Conservation (phyloP, 352 stramenopile species). For the Phytophthora colocasiae region DNA sequence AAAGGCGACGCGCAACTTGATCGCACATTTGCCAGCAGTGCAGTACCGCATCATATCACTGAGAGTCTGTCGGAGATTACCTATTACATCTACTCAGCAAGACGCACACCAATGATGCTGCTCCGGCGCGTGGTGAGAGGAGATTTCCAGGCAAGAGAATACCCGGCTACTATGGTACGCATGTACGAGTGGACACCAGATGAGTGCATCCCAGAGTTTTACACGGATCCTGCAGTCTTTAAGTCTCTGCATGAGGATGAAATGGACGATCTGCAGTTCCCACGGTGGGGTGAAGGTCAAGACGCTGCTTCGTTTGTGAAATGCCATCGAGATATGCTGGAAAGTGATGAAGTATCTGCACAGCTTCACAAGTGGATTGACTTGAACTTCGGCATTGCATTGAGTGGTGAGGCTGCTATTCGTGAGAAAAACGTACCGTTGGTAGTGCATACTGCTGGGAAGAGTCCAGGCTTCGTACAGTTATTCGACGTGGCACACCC, state of each 20-base stretch:
- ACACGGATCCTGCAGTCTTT: constrained; percentile 88
- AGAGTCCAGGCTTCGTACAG: constrained; percentile 83
- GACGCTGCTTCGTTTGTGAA: constrained; percentile 74
- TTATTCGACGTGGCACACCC: constrained; percentile 64
- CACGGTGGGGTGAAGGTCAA: constrained; percentile 67
- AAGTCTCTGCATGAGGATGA: constrained; percentile 72
- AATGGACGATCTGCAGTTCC: constrained; percentile 80
- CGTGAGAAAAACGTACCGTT: constrained; percentile 93
- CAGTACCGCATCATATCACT: constrained; percentile 93
- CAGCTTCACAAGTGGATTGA: constrained; percentile 96
- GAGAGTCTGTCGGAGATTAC: constrained; percentile 96
- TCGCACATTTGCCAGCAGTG: constrained; percentile 88
- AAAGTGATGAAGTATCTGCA: constrained; percentile 88
- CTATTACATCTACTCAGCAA: constrained; percentile 95
- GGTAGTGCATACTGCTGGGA: constrained; percentile 44
- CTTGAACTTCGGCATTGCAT: constrained; percentile 93
- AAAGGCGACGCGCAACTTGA: constrained; percentile 96
- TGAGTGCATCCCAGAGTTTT: constrained; percentile 97
- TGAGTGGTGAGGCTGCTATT: constrained; percentile 84
- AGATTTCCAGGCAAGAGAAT: constrained; percentile 95
- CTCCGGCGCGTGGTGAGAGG: constrained; percentile 89
- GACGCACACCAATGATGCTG: constrained; percentile 88
- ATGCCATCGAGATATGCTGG: constrained; percentile 93
- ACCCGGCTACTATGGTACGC: constrained; percentile 89
- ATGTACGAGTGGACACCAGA: constrained; percentile 96